phyloP scores from a whole-genome alignment of 345 rosid species.

The Euphorbia peplus region DNA sequence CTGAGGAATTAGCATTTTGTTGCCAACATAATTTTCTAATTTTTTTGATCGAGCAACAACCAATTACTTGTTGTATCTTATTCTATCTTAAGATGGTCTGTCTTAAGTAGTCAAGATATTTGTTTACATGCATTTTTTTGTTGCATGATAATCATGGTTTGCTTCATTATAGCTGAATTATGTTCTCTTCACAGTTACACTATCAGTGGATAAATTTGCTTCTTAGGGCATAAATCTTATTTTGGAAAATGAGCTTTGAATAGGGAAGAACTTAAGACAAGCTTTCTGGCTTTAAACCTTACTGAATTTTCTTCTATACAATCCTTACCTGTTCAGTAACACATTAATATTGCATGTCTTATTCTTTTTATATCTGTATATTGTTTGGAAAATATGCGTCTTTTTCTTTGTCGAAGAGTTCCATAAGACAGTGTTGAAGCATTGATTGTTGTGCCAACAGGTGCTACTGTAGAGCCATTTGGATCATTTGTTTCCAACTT shows the following conservation, averaged over 20 bases:
- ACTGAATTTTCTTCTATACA: neutral
- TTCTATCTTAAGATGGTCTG: neutral
- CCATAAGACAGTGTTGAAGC: neutral
- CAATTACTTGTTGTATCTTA: neutral
- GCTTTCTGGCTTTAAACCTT: neutral
- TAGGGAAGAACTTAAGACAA: neutral
- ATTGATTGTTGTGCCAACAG: slow-evolving; percentile 36
- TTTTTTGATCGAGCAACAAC: neutral
- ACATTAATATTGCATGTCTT: neutral
- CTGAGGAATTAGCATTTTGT: neutral
- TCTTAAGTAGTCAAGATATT: neutral
- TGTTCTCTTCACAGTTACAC: neutral
- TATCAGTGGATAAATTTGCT: neutral
- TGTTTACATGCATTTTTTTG: neutral
- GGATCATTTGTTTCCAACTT: slow-evolving; percentile 90
- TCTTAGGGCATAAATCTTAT: neutral
- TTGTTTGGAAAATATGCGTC: neutral
- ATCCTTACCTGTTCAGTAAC: neutral
- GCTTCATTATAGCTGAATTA: neutral
- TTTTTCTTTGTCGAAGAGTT: neutral
- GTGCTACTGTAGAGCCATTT: slow-evolving; percentile 83
- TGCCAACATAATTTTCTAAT: neutral
- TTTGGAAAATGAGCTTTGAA: neutral
- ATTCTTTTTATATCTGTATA: neutral
- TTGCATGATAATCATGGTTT: neutral